phyloP scores from a whole-genome alignment of 148 eudicot genomes.

The Euryodendron excelsum region DNA sequence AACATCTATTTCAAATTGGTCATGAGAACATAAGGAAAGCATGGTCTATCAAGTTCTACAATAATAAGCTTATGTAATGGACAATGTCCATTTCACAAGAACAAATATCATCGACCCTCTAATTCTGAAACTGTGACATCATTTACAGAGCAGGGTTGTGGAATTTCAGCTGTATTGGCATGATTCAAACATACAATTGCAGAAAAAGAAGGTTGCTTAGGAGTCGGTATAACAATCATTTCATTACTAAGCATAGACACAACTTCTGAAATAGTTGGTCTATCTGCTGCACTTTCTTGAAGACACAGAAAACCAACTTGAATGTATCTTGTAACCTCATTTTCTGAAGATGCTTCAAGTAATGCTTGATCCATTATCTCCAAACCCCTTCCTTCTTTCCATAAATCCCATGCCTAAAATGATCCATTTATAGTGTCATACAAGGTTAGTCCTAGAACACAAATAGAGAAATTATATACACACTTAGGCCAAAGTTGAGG shows the following conservation, averaged over 20 bases:
- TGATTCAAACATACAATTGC: not conserved
- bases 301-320: constrained; percentile 12
- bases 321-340: constrained; percentile 4
- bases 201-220: constrained; percentile 14
- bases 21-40: no score
- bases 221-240: not conserved
- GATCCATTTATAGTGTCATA: no score
- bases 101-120: not conserved
- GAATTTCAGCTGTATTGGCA: not conserved
- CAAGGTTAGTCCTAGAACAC: no score
- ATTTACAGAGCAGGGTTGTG: not conserved
- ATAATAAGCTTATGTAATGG: no score
- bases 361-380: constrained; percentile 6
- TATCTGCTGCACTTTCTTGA: constrained; percentile 5
- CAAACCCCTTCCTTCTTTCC: constrained; percentile 9
- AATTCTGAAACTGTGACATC: not conserved
- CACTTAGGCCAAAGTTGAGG: no score
- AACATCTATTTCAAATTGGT: no score
- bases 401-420: constrained; percentile 8
- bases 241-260: no score
- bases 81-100: no score
- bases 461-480: no score
- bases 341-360: not conserved
- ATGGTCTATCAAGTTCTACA: no score
- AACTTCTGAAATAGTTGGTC: no score